Evolutionary conservation across 768 basidiomycete genomes (phyloP), one percentile per base, ranked within the genome.

Genomic region (Tulasnella sp.): DNA sequence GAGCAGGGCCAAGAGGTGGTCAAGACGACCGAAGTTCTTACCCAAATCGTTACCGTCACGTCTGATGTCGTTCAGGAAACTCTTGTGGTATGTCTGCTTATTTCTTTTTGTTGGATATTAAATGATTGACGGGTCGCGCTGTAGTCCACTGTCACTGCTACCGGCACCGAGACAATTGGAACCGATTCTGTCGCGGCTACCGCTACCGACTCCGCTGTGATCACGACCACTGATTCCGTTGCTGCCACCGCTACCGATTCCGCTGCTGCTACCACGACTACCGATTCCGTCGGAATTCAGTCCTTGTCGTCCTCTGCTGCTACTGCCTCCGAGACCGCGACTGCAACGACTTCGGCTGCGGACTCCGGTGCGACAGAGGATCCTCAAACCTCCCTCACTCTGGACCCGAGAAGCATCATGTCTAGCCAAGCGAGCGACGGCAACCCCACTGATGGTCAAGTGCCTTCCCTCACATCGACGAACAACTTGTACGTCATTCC

Each of bases 401-500:
- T 76, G 24, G 75, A 76, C 75, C 18, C 18, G 42, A 44, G 75
- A 10, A 34, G 9, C 75, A 76, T 76, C 56, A 39, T 40, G 75
- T 39, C 38, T 3, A 48, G 40, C 46, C 73, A 42, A 38, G 36
- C 44, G n/a, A 56, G 46, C 46, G 75, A 76, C 24, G 75, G 75
- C 44, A 58, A 76, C 46, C 75, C 75, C 56, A 14, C n/a, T 24
- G 78, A 79, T 74, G 84, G 83, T 34, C 84, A 85, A 77, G 85
- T 84, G 62, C 82, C 83, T 8, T 83, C 83, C 8, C 82, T 84
- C 4, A 85, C 84, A 14, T 83, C 83, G 39, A 79, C 75, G 44
- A 84, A 86, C 81, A 86, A 86, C 83, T 86, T 84, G 79, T 82
- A 81, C 40, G 6, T n/a, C 31, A 27, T 71, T 19, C 42, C 8